Percentiles rank a stretch among this genome's conserved stretches.
Conservation (phyloP, 1,139 yeast genomes). For the Saccharomycopsis hybrid region DNA sequence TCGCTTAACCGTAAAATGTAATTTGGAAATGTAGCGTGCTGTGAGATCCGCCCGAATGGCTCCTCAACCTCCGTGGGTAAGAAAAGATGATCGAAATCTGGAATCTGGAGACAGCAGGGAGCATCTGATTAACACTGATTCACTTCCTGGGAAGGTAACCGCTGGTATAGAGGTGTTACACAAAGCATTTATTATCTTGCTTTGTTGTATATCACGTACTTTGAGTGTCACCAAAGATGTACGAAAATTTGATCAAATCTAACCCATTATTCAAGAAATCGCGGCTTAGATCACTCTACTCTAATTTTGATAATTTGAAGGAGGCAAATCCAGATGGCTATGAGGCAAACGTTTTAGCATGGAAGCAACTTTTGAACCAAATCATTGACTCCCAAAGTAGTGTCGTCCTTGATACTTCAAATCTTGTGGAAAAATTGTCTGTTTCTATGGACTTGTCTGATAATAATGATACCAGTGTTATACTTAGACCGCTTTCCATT, state of each 20-base stretch:
- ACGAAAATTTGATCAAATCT: conserved; percentile 7
- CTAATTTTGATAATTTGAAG: conserved; percentile 47
- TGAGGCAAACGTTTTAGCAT: conserved; percentile 57
- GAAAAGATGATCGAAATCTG: no score
- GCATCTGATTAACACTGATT: no score
- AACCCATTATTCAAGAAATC: conserved; percentile 37
- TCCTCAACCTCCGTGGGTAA: no score
- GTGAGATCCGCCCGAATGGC: no score
- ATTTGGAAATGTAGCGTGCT: no score
- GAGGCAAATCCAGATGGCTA: conserved; percentile 62
- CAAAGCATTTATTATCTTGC: no score
- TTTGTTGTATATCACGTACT: no score
- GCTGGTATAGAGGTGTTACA: no score
- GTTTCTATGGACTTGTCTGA: conserved; percentile 20
- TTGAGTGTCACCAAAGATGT: not conserved
- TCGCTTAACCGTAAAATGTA: no score
- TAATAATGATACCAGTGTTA: not conserved
- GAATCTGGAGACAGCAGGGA: no score
- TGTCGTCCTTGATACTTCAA: conserved; percentile 26
- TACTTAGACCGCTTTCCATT: conserved; percentile 25
- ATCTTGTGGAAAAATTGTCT: conserved; percentile 27
- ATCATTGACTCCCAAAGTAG: conserved; percentile 23
- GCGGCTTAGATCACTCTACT: conserved; percentile 54
- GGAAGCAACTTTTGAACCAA: conserved; percentile 38
- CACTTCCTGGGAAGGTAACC: no score